Percentiles rank a stretch among this genome's conserved stretches.
Evolutionary conservation across 345 rosid genomes (phyloP).

Genomic region (Moringa oleifera): DNA sequence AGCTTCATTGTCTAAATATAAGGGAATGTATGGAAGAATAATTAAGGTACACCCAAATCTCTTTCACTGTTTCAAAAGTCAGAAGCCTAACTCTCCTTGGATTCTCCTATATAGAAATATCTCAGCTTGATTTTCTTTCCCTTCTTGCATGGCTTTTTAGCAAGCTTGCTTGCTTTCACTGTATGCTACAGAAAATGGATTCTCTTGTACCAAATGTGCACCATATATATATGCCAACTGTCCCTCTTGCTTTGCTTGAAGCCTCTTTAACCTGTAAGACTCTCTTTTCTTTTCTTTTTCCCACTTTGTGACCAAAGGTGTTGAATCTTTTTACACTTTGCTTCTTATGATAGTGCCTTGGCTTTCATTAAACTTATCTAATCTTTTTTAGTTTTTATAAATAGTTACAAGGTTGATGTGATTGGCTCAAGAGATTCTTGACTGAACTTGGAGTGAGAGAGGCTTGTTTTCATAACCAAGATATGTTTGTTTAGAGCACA

Average conservation of each 20-base stretch:
- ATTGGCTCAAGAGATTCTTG: background rate
- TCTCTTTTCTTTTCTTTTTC: background rate
- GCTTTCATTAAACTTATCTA: background rate
- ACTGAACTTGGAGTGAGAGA: background rate
- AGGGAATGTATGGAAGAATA: background rate
- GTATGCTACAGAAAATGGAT: background rate
- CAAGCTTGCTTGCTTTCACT: background rate
- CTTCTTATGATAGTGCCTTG: background rate
- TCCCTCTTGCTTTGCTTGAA: background rate
- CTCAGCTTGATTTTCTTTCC: too few relatives aligned
- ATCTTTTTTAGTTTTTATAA: too few relatives aligned
- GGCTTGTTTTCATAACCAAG: too few relatives aligned
- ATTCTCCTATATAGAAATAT: background rate
- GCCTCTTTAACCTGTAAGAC: too few relatives aligned
- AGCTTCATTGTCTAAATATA: too few relatives aligned
- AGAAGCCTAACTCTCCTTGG: background rate
- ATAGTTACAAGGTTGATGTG: background rate
- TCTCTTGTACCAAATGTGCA: background rate
- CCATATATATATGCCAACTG: background rate
- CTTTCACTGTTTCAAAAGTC: background rate
- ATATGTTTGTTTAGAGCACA: too few relatives aligned
- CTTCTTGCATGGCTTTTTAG: background rate
- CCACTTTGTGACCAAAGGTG: background rate
- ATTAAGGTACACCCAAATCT: background rate
- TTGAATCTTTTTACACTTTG: background rate